phyloP scores from a whole-genome alignment of 495 filamentous ascomycete genomes.

The Talaromyces proteolyticus region DNA sequence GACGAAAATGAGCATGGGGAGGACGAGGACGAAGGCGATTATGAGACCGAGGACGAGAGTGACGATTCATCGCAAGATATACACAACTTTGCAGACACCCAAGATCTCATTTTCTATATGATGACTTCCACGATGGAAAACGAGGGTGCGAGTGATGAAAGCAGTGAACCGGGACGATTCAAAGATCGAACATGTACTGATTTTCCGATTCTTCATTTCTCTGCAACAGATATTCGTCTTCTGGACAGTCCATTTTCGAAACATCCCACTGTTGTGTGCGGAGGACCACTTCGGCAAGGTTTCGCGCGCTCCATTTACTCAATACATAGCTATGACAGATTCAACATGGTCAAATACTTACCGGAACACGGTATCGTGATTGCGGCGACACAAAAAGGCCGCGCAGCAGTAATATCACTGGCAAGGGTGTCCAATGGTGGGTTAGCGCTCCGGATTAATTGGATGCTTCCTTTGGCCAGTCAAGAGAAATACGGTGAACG shows the following conservation, averaged over 20 bases:
- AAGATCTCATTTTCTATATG: too few species aligned
- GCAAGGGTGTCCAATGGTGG: constrained; percentile 41
- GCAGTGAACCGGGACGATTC: too few species aligned
- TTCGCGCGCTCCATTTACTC: constrained; percentile 29
- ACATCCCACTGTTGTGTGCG: constrained; percentile 41
- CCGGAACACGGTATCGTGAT: constrained; percentile 74
- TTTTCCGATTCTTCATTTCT: constrained; percentile 54
- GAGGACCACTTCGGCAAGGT: constrained; percentile 38
- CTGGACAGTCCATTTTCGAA: constrained; percentile 36
- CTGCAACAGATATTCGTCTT: constrained; percentile 52
- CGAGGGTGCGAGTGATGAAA: too few species aligned
- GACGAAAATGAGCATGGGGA: not conserved
- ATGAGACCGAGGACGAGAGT: too few species aligned
- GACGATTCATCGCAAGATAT: too few species aligned
- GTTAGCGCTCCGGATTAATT: constrained; percentile 46
- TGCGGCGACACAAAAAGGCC: constrained; percentile 66
- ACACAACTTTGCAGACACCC: too few species aligned
- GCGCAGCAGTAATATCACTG: constrained; percentile 67
- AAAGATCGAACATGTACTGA: constrained; percentile 7
- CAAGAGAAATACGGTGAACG: constrained; percentile 38
- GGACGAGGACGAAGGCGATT: too few species aligned
- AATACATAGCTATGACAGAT: constrained; percentile 49
- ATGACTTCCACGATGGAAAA: too few species aligned
- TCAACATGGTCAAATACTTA: constrained; percentile 72
- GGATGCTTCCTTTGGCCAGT: constrained; percentile 45